Percentiles rank a stretch among this genome's conserved stretches.
These are phyloP conservation scores for Psidium friedrichsthalianum DNA, from an alignment of 345 rosid species.

Conservation along the genomic window DNA sequence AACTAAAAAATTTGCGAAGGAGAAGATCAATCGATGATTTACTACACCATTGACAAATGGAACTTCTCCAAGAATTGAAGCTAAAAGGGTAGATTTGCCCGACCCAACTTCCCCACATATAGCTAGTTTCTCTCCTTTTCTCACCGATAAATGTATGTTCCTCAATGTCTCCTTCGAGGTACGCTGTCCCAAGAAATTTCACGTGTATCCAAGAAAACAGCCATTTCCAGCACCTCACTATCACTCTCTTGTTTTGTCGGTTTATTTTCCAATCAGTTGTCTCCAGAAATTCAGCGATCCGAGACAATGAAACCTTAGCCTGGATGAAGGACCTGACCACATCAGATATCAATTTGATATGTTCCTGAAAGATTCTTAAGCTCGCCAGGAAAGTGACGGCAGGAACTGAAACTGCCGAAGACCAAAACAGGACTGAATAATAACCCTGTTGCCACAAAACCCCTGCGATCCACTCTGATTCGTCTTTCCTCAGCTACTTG, in stretches of 20 bases:
- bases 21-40: conserved; percentile 2
- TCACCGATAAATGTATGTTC: conserved; percentile 19
- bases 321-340: conserved; percentile 24
- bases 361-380: conserved; percentile 34
- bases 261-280: conserved; percentile 22
- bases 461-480: conserved; percentile 11
- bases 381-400: conserved; percentile 32
- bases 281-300: conserved; percentile 30
- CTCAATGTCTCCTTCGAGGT: conserved; percentile 18
- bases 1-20: neutral
- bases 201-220: conserved; percentile 12
- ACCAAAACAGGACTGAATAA: conserved; percentile 25
- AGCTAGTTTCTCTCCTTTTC: conserved; percentile 32
- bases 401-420: conserved; percentile 31
- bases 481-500: conserved; percentile 24
- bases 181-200: conserved; percentile 37
- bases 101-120: conserved; percentile 60
- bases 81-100: conserved; percentile 50
- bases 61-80: conserved; percentile 49
- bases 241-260: conserved; percentile 1
- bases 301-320: conserved; percentile 34
- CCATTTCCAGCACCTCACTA: neutral
- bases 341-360: conserved; percentile 34
- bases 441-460: conserved; percentile 21
- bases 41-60: conserved; percentile 32